Percentiles rank a stretch among this genome's conserved stretches.
Evolutionary conservation across 257 asterid genomes (phyloP).

Genomic region (Capsicum rhomboideum): DNA sequence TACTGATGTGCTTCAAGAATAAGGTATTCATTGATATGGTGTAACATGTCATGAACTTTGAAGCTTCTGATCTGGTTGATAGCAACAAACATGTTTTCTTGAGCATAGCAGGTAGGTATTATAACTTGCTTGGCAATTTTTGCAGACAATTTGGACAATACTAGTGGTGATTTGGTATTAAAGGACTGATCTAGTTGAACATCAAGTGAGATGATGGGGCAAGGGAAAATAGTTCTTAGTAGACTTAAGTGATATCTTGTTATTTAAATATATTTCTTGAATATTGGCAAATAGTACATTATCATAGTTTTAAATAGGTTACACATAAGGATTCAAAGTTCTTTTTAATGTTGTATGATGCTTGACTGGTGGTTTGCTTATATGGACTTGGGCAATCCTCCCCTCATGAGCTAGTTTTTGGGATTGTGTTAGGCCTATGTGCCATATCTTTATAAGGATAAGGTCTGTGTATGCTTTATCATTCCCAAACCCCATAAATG

Average conservation of each 20-base stretch:
- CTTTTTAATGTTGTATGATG: not conserved
- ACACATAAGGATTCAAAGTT: not conserved
- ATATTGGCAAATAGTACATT: not conserved
- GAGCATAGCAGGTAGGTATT: not conserved
- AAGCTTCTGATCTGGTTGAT: not conserved
- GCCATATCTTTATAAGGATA: too few species aligned
- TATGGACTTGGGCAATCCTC: too few species aligned
- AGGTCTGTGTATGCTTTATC: too few species aligned
- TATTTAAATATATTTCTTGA: not conserved
- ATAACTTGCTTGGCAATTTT: slow-evolving; percentile 3
- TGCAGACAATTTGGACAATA: not conserved
- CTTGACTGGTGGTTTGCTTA: not conserved
- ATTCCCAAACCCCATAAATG: too few species aligned
- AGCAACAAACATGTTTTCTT: too few species aligned
- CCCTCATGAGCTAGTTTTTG: too few species aligned
- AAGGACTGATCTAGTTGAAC: not conserved
- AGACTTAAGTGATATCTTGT: not conserved
- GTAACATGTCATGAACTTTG: slow-evolving; percentile 17
- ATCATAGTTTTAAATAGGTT: not conserved
- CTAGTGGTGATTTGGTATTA: not conserved
- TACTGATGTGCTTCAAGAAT: slow-evolving; percentile 38
- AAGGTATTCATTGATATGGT: slow-evolving; percentile 30
- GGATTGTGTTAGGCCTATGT: too few species aligned
- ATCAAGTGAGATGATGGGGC: not conserved
- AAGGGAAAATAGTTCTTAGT: not conserved